Evolutionary conservation across 73 alveolate species (phyloP).

Genomic region (Tetrahymena malaccensis): DNA sequence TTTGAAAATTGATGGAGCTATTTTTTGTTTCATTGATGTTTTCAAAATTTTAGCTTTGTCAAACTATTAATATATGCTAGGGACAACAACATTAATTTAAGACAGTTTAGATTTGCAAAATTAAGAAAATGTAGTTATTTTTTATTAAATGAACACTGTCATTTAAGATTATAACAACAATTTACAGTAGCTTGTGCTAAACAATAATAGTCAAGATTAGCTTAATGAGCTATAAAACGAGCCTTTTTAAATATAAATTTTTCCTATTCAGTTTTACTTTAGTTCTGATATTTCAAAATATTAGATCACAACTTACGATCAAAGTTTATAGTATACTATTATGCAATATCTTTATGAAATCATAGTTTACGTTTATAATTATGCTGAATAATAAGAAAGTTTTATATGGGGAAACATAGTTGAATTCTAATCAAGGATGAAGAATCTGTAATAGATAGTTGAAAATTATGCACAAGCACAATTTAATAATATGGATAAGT

Average conservation of each 20-base stretch:
- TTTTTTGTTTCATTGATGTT: neutral
- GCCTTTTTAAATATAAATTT: neutral
- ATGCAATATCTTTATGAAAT: neutral
- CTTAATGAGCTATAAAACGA: neutral
- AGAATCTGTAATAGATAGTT: neutral
- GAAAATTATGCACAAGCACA: neutral
- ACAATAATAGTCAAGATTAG: neutral
- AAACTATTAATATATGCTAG: neutral
- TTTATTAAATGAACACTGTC: neutral
- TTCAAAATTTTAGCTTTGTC: neutral
- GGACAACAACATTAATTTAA: neutral
- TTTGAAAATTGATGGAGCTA: neutral
- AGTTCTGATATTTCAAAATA: neutral
- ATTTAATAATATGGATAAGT: neutral
- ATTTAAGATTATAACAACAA: neutral
- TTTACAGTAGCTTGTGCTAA: neutral
- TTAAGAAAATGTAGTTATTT: neutral
- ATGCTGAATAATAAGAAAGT: neutral
- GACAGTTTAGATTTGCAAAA: neutral
- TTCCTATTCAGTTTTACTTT: neutral
- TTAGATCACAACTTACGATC: neutral
- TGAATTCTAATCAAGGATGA: neutral
- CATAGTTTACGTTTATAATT: neutral
- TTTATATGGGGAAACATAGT: neutral
- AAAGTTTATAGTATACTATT: neutral